Percentiles rank a stretch among this genome's conserved stretches.
Evolutionary conservation across 129 eudicot genomes (phyloP).

Genomic region (Dittrichia graveolens): DNA sequence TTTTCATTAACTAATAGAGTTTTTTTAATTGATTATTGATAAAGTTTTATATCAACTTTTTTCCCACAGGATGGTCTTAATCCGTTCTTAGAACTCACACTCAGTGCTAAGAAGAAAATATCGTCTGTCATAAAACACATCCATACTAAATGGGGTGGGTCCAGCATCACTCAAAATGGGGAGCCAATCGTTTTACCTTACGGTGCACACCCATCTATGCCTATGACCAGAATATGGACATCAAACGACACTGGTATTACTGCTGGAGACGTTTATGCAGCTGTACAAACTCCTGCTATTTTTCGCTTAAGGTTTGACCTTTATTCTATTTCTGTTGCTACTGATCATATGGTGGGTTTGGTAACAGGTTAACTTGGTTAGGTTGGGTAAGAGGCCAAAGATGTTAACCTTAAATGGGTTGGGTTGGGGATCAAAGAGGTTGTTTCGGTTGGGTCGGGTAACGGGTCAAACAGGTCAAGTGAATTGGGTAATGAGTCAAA

Average conservation of each 20-base stretch:
- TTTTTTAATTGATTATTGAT: neutral
- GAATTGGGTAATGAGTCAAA: no score
- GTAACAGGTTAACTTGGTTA: neutral
- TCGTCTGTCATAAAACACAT: slow-evolving; percentile 83
- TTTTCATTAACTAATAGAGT: neutral
- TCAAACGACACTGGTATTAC: slow-evolving; percentile 46
- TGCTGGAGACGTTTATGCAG: slow-evolving; percentile 73
- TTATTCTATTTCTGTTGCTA: neutral
- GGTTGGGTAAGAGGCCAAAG: neutral
- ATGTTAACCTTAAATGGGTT: no score
- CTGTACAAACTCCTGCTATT: slow-evolving; percentile 53
- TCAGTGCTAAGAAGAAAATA: slow-evolving; percentile 71
- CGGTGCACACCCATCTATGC: slow-evolving; percentile 17
- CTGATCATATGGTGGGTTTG: neutral
- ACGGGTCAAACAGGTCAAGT: no score
- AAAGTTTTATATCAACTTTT: neutral
- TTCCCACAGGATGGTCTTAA: slow-evolving; percentile 70
- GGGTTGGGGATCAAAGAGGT: no score
- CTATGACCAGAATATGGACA: slow-evolving; percentile 62
- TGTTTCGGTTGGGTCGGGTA: no score
- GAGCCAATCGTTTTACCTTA: slow-evolving; percentile 73
- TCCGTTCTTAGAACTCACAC: slow-evolving; percentile 85
- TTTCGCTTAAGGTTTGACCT: slow-evolving; percentile 80
- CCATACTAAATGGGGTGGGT: slow-evolving; percentile 70
- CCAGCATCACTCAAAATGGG: slow-evolving; percentile 48